Conservation (phyloP, 2,329 filamentous ascomycete genomes). For the Colletotrichum tofieldiae region DNA sequence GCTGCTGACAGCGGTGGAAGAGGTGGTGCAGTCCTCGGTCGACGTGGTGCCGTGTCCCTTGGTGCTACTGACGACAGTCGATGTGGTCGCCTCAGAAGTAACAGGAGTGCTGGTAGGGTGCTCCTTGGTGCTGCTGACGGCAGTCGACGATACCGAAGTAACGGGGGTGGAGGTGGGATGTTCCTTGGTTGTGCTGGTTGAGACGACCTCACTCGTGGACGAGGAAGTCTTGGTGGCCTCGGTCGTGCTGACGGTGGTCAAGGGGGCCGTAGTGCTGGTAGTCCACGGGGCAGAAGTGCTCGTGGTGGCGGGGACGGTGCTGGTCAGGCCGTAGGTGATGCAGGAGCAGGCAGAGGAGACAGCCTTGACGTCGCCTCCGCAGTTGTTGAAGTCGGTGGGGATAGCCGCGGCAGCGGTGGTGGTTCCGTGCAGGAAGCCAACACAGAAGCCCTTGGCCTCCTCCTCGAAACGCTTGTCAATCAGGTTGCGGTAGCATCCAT, state of each 20-base stretch:
- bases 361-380: conserved; percentile 42
- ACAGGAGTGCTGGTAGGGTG: background rate
- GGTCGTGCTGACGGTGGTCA: conserved; percentile 18
- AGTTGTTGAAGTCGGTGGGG: conserved; percentile 53
- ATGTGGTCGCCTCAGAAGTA: background rate
- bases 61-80: conserved; percentile 6
- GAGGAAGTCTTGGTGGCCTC: background rate
- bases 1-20: background rate
- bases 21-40: conserved; percentile 10
- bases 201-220: conserved; percentile 12
- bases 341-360: conserved; percentile 57
- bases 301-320: conserved; percentile 25
- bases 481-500: conserved; percentile 57
- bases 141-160: conserved; percentile 5
- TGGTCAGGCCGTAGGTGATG: conserved; percentile 50
- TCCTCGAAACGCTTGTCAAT: conserved; percentile 51
- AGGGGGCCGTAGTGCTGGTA: conserved; percentile 14
- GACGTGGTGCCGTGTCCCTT: conserved; percentile 15
- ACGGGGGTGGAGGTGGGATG: conserved; percentile 4
- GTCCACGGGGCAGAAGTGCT: conserved; percentile 1
- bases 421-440: conserved; percentile 50
- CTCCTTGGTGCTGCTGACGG: conserved; percentile 20
- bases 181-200: conserved; percentile 19
- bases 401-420: conserved; percentile 49
- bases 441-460: conserved; percentile 52